These are phyloP conservation scores for Dothiorella sarmentorum DNA, from an alignment of 2,329 filamentous ascomycete genomes.

Conservation along the genomic window DNA sequence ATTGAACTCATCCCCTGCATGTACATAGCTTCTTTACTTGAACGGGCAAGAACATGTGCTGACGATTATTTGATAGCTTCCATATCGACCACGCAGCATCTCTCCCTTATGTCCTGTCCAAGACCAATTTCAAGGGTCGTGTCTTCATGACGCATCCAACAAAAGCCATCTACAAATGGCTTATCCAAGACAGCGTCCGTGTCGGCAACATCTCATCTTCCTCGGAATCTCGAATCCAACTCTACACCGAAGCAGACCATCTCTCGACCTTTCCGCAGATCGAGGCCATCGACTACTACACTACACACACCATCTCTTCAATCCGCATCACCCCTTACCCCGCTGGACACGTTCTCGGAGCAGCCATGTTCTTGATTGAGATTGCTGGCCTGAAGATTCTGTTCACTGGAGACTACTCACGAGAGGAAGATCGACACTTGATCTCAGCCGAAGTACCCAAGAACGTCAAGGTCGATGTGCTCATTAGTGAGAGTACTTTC, in stretches of 20 bases:
- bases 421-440: slow-evolving; percentile 91
- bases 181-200: slow-evolving; percentile 93
- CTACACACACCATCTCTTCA: slow-evolving; percentile 93
- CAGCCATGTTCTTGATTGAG: slow-evolving; percentile 97
- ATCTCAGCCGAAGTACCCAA: slow-evolving; percentile 89
- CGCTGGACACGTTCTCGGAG: slow-evolving; percentile 94
- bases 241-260: slow-evolving; percentile 95
- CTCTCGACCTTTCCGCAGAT: slow-evolving; percentile 90
- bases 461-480: slow-evolving; percentile 86
- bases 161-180: slow-evolving; percentile 99
- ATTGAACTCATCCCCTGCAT: slow-evolving; percentile 10
- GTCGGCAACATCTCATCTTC: slow-evolving; percentile 69
- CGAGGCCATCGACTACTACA: slow-evolving; percentile 97
- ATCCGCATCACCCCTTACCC: slow-evolving; percentile 97
- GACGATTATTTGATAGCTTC: slow-evolving; percentile 62
- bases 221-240: slow-evolving; percentile 60
- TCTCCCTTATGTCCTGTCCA: slow-evolving; percentile 93
- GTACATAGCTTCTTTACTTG: slow-evolving; percentile 14
- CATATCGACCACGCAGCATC: slow-evolving; percentile 98
- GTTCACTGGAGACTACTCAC: slow-evolving; percentile 96
- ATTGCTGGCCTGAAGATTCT: slow-evolving; percentile 96
- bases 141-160: slow-evolving; percentile 99
- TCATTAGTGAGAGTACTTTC: slow-evolving; percentile 97
- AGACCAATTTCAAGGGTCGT: slow-evolving; percentile 94
- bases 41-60: too few relatives aligned